These are phyloP conservation scores for Diaporthe capsici DNA, from an alignment of 2,329 filamentous ascomycete species.

Conservation along the genomic window DNA sequence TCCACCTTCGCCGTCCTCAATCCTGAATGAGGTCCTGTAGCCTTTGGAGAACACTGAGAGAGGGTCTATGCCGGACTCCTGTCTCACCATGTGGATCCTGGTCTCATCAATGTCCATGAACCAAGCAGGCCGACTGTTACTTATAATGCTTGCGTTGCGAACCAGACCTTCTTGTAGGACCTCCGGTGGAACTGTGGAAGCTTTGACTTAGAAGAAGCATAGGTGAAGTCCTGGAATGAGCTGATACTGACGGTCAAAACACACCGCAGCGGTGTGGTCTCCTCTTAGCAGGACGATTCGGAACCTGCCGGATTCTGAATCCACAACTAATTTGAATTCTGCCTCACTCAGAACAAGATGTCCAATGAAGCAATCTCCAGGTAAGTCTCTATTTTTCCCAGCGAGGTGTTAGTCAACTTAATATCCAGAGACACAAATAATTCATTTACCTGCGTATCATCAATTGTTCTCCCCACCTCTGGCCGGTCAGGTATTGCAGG, in stretches of 20 bases:
- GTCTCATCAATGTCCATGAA: constrained; percentile 3
- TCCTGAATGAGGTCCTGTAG: neutral
- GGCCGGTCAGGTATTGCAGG: neutral
- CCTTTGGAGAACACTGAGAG: neutral
- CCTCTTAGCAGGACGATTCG: neutral
- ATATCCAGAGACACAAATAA: neutral
- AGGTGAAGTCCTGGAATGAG: neutral
- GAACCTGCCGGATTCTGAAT: neutral
- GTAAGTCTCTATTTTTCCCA: neutral
- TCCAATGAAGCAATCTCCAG: neutral
- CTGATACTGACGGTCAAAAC: neutral
- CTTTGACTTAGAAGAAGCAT: neutral
- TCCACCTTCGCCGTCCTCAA: neutral
- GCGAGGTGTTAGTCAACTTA: neutral
- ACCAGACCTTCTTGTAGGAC: neutral
- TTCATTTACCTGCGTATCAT: neutral
- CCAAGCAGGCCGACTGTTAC: neutral
- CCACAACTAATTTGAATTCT: neutral
- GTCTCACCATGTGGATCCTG: neutral
- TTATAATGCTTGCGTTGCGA: neutral
- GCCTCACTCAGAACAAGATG: neutral
- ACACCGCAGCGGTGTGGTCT: neutral
- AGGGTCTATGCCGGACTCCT: constrained; percentile 1
- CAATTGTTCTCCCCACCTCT: neutral
- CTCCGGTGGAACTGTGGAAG: neutral